Evolutionary conservation across 257 asterid genomes (phyloP).

Genomic region (Galeopsis tetrahit): DNA sequence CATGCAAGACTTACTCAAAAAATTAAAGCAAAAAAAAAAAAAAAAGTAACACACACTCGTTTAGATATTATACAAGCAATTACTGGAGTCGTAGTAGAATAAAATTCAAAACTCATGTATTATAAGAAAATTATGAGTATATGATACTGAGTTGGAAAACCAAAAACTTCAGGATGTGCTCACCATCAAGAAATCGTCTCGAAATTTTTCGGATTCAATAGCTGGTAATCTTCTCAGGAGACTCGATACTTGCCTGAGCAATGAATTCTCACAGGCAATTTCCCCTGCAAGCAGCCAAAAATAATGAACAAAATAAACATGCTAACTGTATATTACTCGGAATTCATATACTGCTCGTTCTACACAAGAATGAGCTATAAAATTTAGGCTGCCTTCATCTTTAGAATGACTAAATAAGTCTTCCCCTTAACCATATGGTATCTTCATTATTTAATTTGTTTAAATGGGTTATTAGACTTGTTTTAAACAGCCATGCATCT

Average conservation of each 20-base stretch:
- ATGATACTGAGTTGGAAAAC: slow-evolving; percentile 15
- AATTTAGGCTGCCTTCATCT: not conserved
- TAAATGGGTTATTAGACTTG: not conserved
- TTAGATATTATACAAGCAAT: slow-evolving; percentile 1
- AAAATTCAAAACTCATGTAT: slow-evolving; percentile 1
- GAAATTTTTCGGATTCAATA: slow-evolving; percentile 83
- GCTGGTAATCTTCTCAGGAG: slow-evolving; percentile 94
- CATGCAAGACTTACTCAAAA: no score
- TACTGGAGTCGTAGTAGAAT: slow-evolving; percentile 1
- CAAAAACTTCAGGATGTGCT: slow-evolving; percentile 37
- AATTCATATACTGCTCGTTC: slow-evolving; percentile 30
- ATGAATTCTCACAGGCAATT: slow-evolving; percentile 73
- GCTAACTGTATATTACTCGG: not conserved
- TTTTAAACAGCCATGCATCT: slow-evolving; percentile 12
- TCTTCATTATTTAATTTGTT: not conserved
- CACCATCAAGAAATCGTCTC: slow-evolving; percentile 95
- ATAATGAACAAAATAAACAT: slow-evolving; percentile 28
- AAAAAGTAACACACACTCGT: no score
- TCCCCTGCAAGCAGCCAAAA: slow-evolving; percentile 65
- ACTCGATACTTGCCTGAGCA: slow-evolving; percentile 92
- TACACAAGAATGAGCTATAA: not conserved
- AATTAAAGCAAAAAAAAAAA: no score
- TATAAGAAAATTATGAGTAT: slow-evolving; percentile 4
- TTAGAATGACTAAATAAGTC: not conserved
- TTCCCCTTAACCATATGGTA: not conserved